phyloP scores from a whole-genome alignment of 768 basidiomycete species.

The Termitomyces sp. region DNA sequence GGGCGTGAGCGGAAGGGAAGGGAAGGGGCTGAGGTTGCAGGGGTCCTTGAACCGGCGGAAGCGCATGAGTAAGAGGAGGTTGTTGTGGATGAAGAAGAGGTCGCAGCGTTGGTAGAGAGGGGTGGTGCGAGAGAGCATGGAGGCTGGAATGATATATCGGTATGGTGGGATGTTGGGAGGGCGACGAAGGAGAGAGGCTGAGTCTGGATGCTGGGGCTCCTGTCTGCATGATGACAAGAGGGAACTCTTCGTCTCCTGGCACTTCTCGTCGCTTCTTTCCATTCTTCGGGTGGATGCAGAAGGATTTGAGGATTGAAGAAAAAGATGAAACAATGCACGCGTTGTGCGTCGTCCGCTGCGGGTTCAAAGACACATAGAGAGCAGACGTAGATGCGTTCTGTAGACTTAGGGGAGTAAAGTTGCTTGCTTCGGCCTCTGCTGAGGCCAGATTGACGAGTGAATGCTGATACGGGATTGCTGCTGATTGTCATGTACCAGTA shows the following conservation, averaged over 20 bases:
- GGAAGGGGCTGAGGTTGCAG: neutral
- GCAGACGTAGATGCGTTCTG: conserved; percentile 50
- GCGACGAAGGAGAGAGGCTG: neutral
- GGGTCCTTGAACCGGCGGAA: neutral
- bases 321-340: conserved; percentile 47
- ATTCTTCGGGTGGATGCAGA: conserved; percentile 19
- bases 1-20: neutral
- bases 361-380: conserved; percentile 46
- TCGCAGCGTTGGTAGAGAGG: neutral
- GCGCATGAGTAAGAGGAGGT: neutral
- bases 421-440: conserved; percentile 19
- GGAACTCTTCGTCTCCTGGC: neutral
- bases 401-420: conserved; percentile 41
- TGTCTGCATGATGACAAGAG: too few relatives aligned
- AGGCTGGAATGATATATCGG: neutral
- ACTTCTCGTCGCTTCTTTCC: conserved; percentile 8
- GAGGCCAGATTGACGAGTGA: conserved; percentile 24
- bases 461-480: conserved; percentile 46
- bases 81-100: neutral
- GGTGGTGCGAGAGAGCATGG: neutral
- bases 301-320: conserved; percentile 45
- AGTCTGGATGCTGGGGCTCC: neutral
- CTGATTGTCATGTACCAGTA: conserved; percentile 57
- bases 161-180: neutral
- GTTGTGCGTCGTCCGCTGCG: conserved; percentile 28